phyloP scores from a whole-genome alignment of 2,329 filamentous ascomycete species.

The Achaetomium macrosporum region DNA sequence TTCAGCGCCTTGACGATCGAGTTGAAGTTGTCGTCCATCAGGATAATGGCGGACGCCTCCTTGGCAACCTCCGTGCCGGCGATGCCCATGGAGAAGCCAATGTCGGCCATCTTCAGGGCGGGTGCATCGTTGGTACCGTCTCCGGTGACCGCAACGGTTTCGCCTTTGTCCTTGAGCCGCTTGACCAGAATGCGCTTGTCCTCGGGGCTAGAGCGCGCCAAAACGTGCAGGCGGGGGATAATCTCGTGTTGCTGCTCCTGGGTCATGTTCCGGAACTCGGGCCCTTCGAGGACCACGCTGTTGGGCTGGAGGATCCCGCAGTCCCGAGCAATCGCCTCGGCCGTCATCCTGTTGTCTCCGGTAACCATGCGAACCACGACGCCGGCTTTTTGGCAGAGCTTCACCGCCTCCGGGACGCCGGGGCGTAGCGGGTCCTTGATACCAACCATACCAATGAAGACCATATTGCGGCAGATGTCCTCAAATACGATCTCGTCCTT shows the following conservation, averaged over 20 bases:
- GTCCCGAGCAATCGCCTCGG: constrained; percentile 71
- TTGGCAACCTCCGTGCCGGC: constrained; percentile 79
- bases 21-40: constrained; percentile 84
- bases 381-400: constrained; percentile 66
- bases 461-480: constrained; percentile 61
- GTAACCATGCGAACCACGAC: constrained; percentile 83
- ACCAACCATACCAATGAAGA: constrained; percentile 64
- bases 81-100: constrained; percentile 83
- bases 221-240: constrained; percentile 63
- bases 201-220: constrained; percentile 69
- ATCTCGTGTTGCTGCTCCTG: constrained; percentile 59
- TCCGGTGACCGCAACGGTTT: constrained; percentile 77
- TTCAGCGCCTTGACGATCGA: constrained; percentile 81
- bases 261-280: constrained; percentile 67
- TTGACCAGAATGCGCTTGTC: constrained; percentile 71
- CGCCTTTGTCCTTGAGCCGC: constrained; percentile 63
- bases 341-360: constrained; percentile 74
- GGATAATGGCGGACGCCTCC: constrained; percentile 76
- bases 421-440: constrained; percentile 75
- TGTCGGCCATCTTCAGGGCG: constrained; percentile 72
- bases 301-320: constrained; percentile 67
- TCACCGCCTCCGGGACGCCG: constrained; percentile 68
- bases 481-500: constrained; percentile 60
- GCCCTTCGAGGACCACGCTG: constrained; percentile 71
- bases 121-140: constrained; percentile 82